Evolutionary conservation across 192 early-diverging fungal species (phyloP).

Genomic region (Rhizophlyctis rosea): DNA sequence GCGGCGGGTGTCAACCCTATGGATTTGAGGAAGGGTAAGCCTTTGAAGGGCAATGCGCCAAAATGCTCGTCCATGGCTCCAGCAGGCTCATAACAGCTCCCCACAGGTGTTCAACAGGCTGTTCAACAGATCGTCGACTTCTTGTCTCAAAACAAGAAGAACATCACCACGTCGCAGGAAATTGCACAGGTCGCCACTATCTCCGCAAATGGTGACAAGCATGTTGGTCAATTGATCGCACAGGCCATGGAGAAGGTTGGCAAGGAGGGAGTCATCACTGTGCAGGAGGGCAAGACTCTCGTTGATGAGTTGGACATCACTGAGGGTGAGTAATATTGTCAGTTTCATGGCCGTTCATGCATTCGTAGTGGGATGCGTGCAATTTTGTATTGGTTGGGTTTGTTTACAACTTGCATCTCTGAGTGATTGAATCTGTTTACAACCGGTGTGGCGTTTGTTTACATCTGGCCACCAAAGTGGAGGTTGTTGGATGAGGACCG

Average conservation of each 20-base stretch:
- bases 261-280: slow-evolving; percentile 99
- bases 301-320: slow-evolving; percentile 99
- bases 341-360: not conserved
- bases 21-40: slow-evolving; percentile 91
- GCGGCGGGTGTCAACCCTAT: slow-evolving; percentile 99
- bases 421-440: too few species aligned
- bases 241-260: slow-evolving; percentile 99
- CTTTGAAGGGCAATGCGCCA: too few species aligned
- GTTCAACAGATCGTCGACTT: slow-evolving; percentile 92
- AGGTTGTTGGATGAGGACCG: too few species aligned
- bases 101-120: slow-evolving; percentile 88
- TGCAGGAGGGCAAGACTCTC: slow-evolving; percentile 99
- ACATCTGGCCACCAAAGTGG: too few species aligned
- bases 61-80: too few species aligned
- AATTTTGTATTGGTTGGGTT: slow-evolving; percentile 5
- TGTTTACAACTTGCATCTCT: too few species aligned
- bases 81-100: too few species aligned
- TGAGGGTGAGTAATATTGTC: slow-evolving; percentile 65
- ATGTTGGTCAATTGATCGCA: slow-evolving; percentile 94
- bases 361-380: not conserved
- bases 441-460: too few species aligned
- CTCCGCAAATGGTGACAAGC: slow-evolving; percentile 98
- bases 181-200: slow-evolving; percentile 99
- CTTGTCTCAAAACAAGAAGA: slow-evolving; percentile 84
- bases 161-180: slow-evolving; percentile 93